phyloP scores from a whole-genome alignment of 2,329 filamentous ascomycete species.

The Aspergillus sp. region DNA sequence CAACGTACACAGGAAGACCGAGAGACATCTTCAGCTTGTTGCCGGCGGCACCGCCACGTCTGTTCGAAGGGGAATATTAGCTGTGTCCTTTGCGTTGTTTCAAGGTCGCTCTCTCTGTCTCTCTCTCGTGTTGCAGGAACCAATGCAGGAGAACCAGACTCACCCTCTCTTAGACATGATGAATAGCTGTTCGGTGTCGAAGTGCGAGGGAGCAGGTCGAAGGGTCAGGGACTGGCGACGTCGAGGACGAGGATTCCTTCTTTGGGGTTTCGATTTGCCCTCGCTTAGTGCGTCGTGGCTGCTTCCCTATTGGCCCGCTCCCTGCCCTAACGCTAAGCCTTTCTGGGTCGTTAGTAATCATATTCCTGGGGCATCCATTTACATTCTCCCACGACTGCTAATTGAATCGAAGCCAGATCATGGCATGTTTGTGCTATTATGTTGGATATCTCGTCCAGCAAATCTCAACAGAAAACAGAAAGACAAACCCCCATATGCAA shows the following conservation, averaged over 20 bases:
- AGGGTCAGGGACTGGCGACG: conserved; percentile 16
- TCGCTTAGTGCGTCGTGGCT: conserved; percentile 39
- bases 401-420: too few relatives aligned
- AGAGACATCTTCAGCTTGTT: conserved; percentile 99
- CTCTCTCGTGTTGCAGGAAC: conserved; percentile 7
- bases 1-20: conserved; percentile 96
- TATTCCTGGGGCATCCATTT: too few relatives aligned
- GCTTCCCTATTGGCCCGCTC: conserved; percentile 15
- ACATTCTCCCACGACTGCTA: too few relatives aligned
- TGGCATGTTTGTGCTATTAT: too few relatives aligned
- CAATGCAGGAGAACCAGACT: conserved; percentile 18
- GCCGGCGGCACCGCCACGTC: conserved; percentile 82
- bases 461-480: conserved; percentile 7
- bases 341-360: conserved; percentile 9
- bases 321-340: conserved; percentile 32
- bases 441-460: background rate
- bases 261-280: conserved; percentile 26
- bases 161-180: conserved; percentile 46
- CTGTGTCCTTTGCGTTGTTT: background rate
- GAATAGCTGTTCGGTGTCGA: conserved; percentile 30
- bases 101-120: conserved; percentile 9
- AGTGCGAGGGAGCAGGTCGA: conserved; percentile 20
- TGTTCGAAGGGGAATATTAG: conserved; percentile 25
- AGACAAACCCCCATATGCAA: conserved; percentile 3
- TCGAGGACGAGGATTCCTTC: conserved; percentile 15